phyloP scores from a whole-genome alignment of 441 rosid genomes.

The Kokia cookei region DNA sequence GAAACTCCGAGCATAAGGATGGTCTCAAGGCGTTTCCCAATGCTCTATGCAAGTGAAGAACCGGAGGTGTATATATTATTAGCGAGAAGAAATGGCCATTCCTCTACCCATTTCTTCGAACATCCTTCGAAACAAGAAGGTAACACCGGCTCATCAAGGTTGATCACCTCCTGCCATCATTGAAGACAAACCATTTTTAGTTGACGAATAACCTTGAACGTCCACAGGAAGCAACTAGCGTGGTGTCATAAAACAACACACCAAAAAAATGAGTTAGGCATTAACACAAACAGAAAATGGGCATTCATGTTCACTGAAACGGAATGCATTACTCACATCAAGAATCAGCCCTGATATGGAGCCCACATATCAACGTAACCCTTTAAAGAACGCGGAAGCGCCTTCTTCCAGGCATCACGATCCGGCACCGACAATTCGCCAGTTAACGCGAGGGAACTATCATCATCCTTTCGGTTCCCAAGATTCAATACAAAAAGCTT shows the following conservation, averaged over 20 bases:
- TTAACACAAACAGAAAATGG: constrained; percentile 17
- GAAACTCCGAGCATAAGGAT: too few species aligned
- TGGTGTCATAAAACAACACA: not conserved
- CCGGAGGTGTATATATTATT: too few species aligned
- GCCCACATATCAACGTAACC: constrained; percentile 67
- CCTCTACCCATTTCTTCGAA: too few species aligned
- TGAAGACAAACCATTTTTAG: not conserved
- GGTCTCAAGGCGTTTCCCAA: too few species aligned
- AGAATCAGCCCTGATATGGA: constrained; percentile 20
- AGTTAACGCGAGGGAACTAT: not conserved
- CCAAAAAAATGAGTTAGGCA: constrained; percentile 6
- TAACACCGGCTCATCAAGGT: too few species aligned
- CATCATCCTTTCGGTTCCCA: constrained; percentile 11
- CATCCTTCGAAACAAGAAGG: too few species aligned
- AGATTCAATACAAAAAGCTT: constrained; percentile 45
- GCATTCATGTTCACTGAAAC: not conserved
- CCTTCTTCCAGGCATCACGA: constrained; percentile 33
- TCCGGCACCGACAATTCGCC: not conserved
- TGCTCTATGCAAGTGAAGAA: too few species aligned
- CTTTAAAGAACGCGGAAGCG: constrained; percentile 41
- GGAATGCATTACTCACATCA: not conserved
- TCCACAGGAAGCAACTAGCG: not conserved
- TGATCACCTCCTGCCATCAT: not conserved
- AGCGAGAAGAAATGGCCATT: too few species aligned
- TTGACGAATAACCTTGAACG: not conserved